Percentiles rank a stretch among this genome's conserved stretches.
These are phyloP conservation scores for Ustilaginoidea virens DNA, from an alignment of 2,329 filamentous ascomycete species.

Conservation along the genomic window DNA sequence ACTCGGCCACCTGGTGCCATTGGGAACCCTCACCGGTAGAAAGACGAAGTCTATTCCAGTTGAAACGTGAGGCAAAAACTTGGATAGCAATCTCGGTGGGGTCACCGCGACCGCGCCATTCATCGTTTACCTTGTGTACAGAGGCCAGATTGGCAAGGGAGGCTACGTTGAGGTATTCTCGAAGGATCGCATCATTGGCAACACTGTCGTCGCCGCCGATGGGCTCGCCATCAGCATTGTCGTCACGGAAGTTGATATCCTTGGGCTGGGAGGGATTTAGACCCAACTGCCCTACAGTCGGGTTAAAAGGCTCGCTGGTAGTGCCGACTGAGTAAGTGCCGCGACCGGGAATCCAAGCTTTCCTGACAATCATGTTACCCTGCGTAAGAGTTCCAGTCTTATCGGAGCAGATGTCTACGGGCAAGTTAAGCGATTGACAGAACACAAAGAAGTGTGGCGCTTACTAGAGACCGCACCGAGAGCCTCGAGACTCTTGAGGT, in stretches of 20 bases:
- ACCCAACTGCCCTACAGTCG: constrained; percentile 31
- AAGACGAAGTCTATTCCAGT: constrained; percentile 40
- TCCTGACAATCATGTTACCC: constrained; percentile 37
- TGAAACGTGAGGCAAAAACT: constrained; percentile 55
- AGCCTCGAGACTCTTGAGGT: constrained; percentile 34
- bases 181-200: constrained; percentile 29
- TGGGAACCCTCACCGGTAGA: constrained; percentile 30
- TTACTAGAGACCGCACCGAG: constrained; percentile 36
- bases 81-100: constrained; percentile 57
- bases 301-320: constrained; percentile 42
- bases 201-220: constrained; percentile 17
- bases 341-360: constrained; percentile 33
- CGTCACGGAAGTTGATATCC: constrained; percentile 15
- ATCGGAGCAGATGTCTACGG: constrained; percentile 35
- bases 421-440: constrained; percentile 10
- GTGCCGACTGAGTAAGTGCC: constrained; percentile 30
- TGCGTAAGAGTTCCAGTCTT: constrained; percentile 41
- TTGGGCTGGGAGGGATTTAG: constrained; percentile 21
- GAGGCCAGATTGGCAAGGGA: constrained; percentile 51
- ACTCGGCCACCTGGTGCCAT: constrained; percentile 46
- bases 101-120: constrained; percentile 50
- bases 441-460: constrained; percentile 5
- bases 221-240: constrained; percentile 12
- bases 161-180: constrained; percentile 44
- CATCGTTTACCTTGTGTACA: constrained; percentile 36